A percentile compares a stretch with the other conserved stretches of the same genome.
These are phyloP conservation scores for Penicillium sp. DNA, from an alignment of 2,329 filamentous ascomycete species.

Conservation along the genomic window DNA sequence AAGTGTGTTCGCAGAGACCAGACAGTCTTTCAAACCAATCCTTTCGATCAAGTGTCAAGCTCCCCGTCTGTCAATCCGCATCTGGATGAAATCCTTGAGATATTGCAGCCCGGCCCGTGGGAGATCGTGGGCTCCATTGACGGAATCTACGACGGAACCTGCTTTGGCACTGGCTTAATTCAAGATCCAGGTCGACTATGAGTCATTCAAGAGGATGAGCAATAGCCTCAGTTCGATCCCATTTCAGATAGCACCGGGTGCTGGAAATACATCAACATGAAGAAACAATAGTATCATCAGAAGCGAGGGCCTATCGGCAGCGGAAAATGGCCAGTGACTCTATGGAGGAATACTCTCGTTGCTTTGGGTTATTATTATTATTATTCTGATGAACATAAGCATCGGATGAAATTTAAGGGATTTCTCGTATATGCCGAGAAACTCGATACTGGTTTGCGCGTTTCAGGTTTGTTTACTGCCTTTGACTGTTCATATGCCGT, in stretches of 20 bases:
- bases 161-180: not conserved
- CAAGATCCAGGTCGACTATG: not conserved
- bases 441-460: not conserved
- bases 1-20: conserved; percentile 24
- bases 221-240: not conserved
- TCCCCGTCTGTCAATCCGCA: not conserved
- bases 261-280: not conserved
- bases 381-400: conserved; percentile 1
- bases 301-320: not conserved
- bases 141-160: not conserved
- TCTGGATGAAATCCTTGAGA: not conserved
- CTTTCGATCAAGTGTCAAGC: not conserved
- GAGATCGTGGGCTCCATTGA: not conserved
- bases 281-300: not conserved
- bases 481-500: not conserved
- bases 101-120: not conserved
- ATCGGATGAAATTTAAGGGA: not conserved
- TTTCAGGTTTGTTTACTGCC: not conserved
- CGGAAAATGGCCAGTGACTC: not conserved
- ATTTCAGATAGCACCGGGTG: not conserved
- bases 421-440: not conserved
- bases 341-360: not conserved
- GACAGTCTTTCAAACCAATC: not conserved
- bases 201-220: not conserved
- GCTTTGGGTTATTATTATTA: not conserved